phyloP scores from a whole-genome alignment of 345 rosid genomes.

The Linum usitatissimum region DNA sequence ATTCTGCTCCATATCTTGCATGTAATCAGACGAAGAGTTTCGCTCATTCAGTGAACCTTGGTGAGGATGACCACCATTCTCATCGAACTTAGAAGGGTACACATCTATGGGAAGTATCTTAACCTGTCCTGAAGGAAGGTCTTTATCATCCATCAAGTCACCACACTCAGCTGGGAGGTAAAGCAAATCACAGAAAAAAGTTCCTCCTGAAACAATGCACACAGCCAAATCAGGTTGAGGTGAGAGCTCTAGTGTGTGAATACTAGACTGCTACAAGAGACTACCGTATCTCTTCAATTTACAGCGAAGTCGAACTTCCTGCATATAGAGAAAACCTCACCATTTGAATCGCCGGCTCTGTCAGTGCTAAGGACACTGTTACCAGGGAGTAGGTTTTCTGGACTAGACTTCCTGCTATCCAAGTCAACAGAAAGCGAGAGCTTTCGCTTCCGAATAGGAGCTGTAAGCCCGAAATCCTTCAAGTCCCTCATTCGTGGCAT shows the following conservation, averaged over 20 bases:
- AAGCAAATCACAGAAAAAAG: constrained; percentile 30
- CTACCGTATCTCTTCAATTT: constrained; percentile 17
- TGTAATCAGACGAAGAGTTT: constrained; percentile 34
- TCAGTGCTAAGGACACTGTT: constrained; percentile 39
- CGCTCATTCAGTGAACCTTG: constrained; percentile 32
- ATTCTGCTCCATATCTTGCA: constrained; percentile 48
- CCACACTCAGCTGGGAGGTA: constrained; percentile 39
- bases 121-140: constrained; percentile 30
- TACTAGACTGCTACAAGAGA: constrained; percentile 11
- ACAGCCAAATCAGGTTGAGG: constrained; percentile 19
- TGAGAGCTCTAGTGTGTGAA: constrained; percentile 15
- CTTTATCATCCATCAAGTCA: constrained; percentile 47
- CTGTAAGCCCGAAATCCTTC: constrained; percentile 72
- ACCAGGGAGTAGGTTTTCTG: constrained; percentile 34
- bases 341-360: constrained; percentile 33
- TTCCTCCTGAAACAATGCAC: constrained; percentile 44
- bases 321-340: constrained; percentile 34
- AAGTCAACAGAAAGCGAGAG: constrained; percentile 31
- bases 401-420: constrained; percentile 35
- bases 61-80: constrained; percentile 32
- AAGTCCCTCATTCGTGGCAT: constrained; percentile 77
- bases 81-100: constrained; percentile 29
- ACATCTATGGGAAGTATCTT: constrained; percentile 19
- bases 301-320: constrained; percentile 9
- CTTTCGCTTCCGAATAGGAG: constrained; percentile 50